These are phyloP conservation scores for Perkinsus marinus DNA, from an alignment of 169 alveolate species.

Conservation along the genomic window DNA sequence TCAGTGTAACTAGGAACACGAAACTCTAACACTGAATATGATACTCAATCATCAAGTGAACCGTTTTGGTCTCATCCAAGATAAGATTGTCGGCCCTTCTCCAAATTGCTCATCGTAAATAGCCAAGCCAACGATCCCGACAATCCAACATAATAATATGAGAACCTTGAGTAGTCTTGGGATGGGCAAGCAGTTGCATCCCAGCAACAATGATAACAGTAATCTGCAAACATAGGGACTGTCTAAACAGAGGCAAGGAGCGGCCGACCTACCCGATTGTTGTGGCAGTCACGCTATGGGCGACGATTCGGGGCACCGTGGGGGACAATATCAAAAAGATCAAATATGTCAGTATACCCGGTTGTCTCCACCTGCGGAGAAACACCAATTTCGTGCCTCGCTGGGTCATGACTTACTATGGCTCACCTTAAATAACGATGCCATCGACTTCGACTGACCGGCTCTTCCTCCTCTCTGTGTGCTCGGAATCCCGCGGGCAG, in stretches of 20 bases:
- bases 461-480: neutral
- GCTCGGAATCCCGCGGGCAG: neutral
- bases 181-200: neutral
- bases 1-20: neutral
- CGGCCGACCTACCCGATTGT: neutral
- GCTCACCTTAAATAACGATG: neutral
- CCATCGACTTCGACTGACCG: neutral
- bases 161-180: neutral
- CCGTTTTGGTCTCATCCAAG: neutral
- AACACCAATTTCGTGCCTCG: neutral
- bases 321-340: neutral
- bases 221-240: neutral
- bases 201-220: neutral
- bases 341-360: neutral
- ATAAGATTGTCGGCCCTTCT: neutral
- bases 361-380: neutral
- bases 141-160: neutral
- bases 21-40: neutral
- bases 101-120: neutral
- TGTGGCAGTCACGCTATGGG: neutral
- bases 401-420: neutral
- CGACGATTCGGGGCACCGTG: neutral
- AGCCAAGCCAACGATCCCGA: neutral
- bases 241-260: neutral
- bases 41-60: neutral